Percentiles rank a stretch among this genome's conserved stretches.
Evolutionary conservation across 169 alveolate genomes (phyloP).

Genomic region (Plasmodium vivax): DNA sequence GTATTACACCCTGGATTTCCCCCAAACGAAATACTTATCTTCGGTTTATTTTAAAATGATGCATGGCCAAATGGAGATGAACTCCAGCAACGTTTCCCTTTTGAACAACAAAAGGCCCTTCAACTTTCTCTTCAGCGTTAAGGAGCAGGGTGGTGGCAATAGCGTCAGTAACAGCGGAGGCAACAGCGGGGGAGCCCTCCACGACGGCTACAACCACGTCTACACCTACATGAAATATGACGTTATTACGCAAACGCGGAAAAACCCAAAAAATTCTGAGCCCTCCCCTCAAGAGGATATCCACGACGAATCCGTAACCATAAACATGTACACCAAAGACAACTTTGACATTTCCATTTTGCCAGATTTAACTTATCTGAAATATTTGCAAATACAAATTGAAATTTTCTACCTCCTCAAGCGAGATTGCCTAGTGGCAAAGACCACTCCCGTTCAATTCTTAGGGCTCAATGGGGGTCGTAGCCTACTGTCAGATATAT

Average conservation of each 20-base stretch:
- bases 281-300: conserved; percentile 2
- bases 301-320: conserved; percentile 40
- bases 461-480: conserved; percentile 38
- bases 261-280: background rate
- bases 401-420: conserved; percentile 20
- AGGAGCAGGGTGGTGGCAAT: background rate
- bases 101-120: conserved; percentile 45
- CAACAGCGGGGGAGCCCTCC: background rate
- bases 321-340: conserved; percentile 40
- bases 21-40: conserved; percentile 35
- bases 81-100: conserved; percentile 14
- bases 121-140: conserved; percentile 44
- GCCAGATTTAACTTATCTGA: conserved; percentile 68
- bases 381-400: conserved; percentile 53
- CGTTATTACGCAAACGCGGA: conserved; percentile 22
- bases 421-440: conserved; percentile 52
- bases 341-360: conserved; percentile 62
- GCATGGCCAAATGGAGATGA: conserved; percentile 39
- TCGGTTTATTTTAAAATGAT: conserved; percentile 41
- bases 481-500: conserved; percentile 55
- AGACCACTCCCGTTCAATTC: conserved; percentile 38
- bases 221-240: conserved; percentile 57
- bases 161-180: background rate
- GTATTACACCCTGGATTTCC: conserved; percentile 9
- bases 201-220: background rate